Conservation (phyloP, 1,284 basidiomycete genomes). For the Gomphus bonarii region DNA sequence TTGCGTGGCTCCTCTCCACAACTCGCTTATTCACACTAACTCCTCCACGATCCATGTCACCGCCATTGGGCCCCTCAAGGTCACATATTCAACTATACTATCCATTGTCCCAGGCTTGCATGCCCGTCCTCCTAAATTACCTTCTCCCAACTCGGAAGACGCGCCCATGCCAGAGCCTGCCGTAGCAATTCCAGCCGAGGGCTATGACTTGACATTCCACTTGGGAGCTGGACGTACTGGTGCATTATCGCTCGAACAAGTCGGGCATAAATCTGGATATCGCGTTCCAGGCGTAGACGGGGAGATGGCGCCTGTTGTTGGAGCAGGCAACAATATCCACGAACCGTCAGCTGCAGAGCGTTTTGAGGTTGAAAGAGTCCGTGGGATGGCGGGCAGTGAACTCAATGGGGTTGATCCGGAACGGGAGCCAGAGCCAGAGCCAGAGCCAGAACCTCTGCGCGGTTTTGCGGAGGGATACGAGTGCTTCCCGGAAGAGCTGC, state of each 20-base stretch:
- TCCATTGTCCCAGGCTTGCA: slow-evolving; percentile 49
- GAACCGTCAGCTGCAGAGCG: slow-evolving; percentile 24
- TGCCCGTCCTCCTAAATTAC: slow-evolving; percentile 48
- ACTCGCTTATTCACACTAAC: not conserved
- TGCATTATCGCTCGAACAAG: slow-evolving; percentile 50
- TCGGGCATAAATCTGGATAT: slow-evolving; percentile 63
- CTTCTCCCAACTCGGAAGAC: slow-evolving; percentile 24
- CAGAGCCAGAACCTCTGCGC: slow-evolving; percentile 26
- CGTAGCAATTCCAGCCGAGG: slow-evolving; percentile 35
- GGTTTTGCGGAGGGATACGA: slow-evolving; percentile 45
- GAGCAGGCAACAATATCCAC: slow-evolving; percentile 18
- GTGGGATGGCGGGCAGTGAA: not conserved
- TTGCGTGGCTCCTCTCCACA: slow-evolving; percentile 3
- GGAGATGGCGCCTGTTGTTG: slow-evolving; percentile 42
- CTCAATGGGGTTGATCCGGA: not conserved
- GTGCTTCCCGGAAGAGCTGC: slow-evolving; percentile 32
- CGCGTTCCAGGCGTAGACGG: slow-evolving; percentile 58
- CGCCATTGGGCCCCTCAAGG: slow-evolving; percentile 42
- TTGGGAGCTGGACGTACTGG: slow-evolving; percentile 60
- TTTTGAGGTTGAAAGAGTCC: slow-evolving; percentile 20
- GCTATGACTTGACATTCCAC: slow-evolving; percentile 70
- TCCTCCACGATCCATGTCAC: slow-evolving; percentile 42
- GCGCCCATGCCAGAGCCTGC: slow-evolving; percentile 14
- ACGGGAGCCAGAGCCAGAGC: not conserved
- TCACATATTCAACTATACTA: slow-evolving; percentile 53